Evolutionary conservation across 257 asterid species (phyloP), one percentile per base, ranked within the genome.

Genomic region (Gentiana straminea): DNA sequence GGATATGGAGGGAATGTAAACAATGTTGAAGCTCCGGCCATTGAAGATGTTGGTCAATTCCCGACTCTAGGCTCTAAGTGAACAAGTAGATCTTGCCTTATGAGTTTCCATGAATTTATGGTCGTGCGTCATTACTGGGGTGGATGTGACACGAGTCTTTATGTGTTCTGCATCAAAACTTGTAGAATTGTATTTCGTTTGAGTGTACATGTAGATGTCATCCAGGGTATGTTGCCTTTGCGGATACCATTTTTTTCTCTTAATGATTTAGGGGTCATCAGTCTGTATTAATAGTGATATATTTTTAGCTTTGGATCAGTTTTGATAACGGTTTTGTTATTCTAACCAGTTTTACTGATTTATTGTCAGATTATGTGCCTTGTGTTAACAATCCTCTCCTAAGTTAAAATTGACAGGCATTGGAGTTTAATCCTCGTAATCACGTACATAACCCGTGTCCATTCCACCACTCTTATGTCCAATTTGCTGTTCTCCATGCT

Each of bases 151-250:
- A 41, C 46, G 7, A 41, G 44, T 49, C 15, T 33, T 12, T 48
- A 32, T 50, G 15, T 9, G 57, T 32, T 58, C 57, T 71, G 63
- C 59, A 67, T 59, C 48, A 55, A 50, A 63, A 51, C 53, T 52
- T 7, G 9, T 41, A 41, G 46, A 10, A 41, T 41, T 41, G 46
- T 41, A 41, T 41, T 10, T 41, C 57, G 36, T 45, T 68, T 64
- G 74, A 65, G 70, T 71, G 75, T 71, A 75, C 52, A 71, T 75
- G 58, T 75, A 75, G 77, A 64, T 61, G 72, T 65, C 61, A 15
- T 50, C 54, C 49, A 15, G 24, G 72, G 64, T 33, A 56, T 67
- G 32, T 7, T 32, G 4, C 59, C 54, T 55, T 64, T 41, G 46
- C 48, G 54, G 57, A 61, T 73, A 65, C 46, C 46, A 44, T 49